These are phyloP conservation scores for Alternaria ventricosa DNA, from an alignment of 2,329 filamentous ascomycete species.

Conservation along the genomic window DNA sequence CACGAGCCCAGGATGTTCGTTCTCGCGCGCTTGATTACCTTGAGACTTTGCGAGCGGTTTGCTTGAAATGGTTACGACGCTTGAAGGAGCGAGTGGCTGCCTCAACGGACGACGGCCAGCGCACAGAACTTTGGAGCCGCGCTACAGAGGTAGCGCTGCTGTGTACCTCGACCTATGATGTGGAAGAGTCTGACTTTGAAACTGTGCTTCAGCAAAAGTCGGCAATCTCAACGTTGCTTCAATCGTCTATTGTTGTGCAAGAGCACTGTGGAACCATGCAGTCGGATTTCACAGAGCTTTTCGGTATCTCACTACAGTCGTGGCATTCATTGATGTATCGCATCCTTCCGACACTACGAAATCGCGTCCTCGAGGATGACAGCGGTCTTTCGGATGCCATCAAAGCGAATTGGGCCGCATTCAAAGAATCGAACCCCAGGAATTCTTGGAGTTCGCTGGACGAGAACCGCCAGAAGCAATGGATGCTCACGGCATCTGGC, in stretches of 20 bases:
- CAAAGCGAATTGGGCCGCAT: constrained; percentile 25
- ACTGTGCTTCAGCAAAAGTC: constrained; percentile 30
- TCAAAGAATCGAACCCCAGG: constrained; percentile 4
- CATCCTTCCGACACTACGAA: constrained; percentile 12
- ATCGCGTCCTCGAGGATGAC: constrained; percentile 1
- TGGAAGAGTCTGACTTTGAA: constrained; percentile 44
- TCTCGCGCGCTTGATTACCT: constrained; percentile 43
- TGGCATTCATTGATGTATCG: constrained; percentile 29
- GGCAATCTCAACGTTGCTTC: constrained; percentile 23
- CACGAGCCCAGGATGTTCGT: constrained; percentile 24
- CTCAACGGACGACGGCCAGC: constrained; percentile 31
- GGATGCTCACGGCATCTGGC: constrained; percentile 35
- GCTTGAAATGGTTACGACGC: constrained; percentile 50
- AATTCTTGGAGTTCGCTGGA: constrained; percentile 17
- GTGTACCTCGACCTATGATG: constrained; percentile 55
- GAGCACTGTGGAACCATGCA: constrained; percentile 16
- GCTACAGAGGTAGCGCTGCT: constrained; percentile 52
- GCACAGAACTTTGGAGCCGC: constrained; percentile 41
- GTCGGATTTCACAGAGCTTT: constrained; percentile 2
- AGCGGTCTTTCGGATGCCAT: constrained; percentile 26
- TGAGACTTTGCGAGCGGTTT: constrained; percentile 38
- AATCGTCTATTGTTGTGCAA: constrained; percentile 28
- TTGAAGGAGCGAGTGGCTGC: constrained; percentile 40
- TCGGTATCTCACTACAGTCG: constrained; percentile 15
- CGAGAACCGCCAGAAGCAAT: constrained; percentile 31